phyloP scores from a whole-genome alignment of 2,329 filamentous ascomycete species.

The Penicillium oxalicum region DNA sequence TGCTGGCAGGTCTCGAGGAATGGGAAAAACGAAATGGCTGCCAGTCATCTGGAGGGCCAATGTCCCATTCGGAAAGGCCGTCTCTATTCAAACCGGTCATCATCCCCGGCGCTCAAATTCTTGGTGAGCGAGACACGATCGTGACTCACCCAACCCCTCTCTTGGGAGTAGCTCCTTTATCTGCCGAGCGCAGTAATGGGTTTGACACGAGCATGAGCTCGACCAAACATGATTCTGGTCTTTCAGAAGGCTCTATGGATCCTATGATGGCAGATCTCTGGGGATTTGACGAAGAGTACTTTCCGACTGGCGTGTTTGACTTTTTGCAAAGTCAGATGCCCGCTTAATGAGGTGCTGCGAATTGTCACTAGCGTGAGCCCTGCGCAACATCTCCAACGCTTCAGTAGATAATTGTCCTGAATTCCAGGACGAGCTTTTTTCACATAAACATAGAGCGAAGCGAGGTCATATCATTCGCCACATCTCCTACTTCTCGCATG shows the following conservation, averaged over 20 bases:
- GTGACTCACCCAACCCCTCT: conserved; percentile 33
- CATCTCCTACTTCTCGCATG: too few species aligned
- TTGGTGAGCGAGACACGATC: conserved; percentile 35
- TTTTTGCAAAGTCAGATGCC: conserved; percentile 40
- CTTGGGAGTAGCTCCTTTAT: conserved; percentile 34
- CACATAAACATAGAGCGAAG: too few species aligned
- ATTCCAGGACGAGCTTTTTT: too few species aligned
- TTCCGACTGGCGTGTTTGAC: conserved; percentile 39
- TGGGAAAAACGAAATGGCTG: conserved; percentile 32
- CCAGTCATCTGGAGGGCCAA: conserved; percentile 19
- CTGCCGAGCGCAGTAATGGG: conserved; percentile 34
- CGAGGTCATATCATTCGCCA: too few species aligned
- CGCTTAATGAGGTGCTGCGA: conserved; percentile 20
- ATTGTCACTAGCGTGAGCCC: background rate
- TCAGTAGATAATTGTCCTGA: too few species aligned
- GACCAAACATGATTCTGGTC: conserved; percentile 24
- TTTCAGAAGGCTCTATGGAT: conserved; percentile 35
- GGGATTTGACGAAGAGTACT: conserved; percentile 39
- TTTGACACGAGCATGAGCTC: conserved; percentile 14
- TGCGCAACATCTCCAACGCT: background rate
- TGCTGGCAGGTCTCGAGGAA: conserved; percentile 36
- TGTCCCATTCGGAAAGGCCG: conserved; percentile 18
- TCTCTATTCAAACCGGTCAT: conserved; percentile 34
- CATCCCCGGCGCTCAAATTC: conserved; percentile 32
- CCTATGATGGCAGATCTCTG: conserved; percentile 39